A percentile compares a stretch with the other conserved stretches of the same genome.
These are phyloP conservation scores for Rhinocladiella mackenziei DNA, from an alignment of 2,329 filamentous ascomycete genomes.

Conservation along the genomic window DNA sequence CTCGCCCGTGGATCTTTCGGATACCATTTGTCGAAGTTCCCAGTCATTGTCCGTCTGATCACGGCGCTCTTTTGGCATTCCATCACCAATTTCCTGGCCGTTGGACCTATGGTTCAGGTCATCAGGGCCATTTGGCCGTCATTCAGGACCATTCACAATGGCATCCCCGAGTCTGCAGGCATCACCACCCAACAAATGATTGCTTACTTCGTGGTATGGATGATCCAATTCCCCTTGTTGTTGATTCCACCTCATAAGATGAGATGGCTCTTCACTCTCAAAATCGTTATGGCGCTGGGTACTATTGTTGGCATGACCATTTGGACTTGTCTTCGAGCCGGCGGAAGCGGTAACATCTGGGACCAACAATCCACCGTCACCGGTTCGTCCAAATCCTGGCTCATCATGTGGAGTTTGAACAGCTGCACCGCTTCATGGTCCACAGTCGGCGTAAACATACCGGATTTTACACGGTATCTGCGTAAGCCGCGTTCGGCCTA, in stretches of 20 bases:
- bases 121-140: conserved; percentile 43
- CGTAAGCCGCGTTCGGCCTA: not conserved
- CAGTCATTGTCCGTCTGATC: conserved; percentile 52
- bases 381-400: not conserved
- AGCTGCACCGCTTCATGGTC: not conserved
- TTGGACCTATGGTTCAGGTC: conserved; percentile 32
- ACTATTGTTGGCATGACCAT: not conserved
- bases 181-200: conserved; percentile 31
- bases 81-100: conserved; percentile 34
- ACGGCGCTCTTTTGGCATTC: conserved; percentile 54
- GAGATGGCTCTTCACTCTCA: conserved; percentile 37
- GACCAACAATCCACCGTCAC: not conserved
- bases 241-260: conserved; percentile 38
- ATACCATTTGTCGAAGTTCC: conserved; percentile 55
- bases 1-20: conserved; percentile 54
- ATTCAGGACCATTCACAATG: conserved; percentile 33
- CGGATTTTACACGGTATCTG: conserved; percentile 2
- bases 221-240: conserved; percentile 31
- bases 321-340: no score
- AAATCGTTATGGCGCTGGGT: conserved; percentile 20
- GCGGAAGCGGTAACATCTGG: not conserved
- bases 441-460: not conserved
- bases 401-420: not conserved
- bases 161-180: conserved; percentile 28
- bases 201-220: conserved; percentile 30